Base-by-base conservation (phyloP, 2,329 filamentous ascomycete genomes). In the Didymella pinodella region DNA sequence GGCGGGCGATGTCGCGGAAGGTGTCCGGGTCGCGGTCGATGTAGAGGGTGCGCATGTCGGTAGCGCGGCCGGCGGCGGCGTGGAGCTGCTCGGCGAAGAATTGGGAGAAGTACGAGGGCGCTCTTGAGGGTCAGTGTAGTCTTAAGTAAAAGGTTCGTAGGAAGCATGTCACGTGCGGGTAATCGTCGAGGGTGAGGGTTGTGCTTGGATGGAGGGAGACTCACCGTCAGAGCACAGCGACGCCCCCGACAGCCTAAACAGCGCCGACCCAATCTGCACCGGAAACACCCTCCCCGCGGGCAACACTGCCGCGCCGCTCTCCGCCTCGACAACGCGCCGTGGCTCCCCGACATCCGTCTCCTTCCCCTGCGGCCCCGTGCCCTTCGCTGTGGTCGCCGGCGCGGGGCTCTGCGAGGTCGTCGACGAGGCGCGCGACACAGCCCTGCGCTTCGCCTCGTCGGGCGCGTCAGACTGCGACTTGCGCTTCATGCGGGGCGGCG, bases 101-200 rank as follows among this genome's bases (percentile, higher is more conserved):
- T 68, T 92, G 90, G 20, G 94, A 96, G 79, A 98, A 97, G 78
- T 97, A 97, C 48, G 93, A 97, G 58, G 94, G 94, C 71, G 93
- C 94, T 96, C 79, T 82, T 81, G 74, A 76, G 79, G 72, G 74
- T 87, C 77, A 86, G 82, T 32, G 4, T 32, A 12, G 12, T 3
- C 28, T 6, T 29, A 4, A 4, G 4, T 29, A 2, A 2, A 2
- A 0, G 22, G 22, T 22, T 22, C 3, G 22, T 3, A 22, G 22
- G 3, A 22, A 22, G 22, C 22, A 22, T 2, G 22, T 22, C 22
- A 22, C 22, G 22, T 22, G 22, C 22, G 22, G 2, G 22, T 3
- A 22, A 22, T 22, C 22, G 22, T 2, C 31, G 31, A 12, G 31
- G 31, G 28, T 29, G 7, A 8, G 7, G 28, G 28, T 3, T 11